Evolutionary conservation across 257 asterid genomes (phyloP), one percentile per base, ranked within the genome.

Genomic region (Eucommia ulmoides): DNA sequence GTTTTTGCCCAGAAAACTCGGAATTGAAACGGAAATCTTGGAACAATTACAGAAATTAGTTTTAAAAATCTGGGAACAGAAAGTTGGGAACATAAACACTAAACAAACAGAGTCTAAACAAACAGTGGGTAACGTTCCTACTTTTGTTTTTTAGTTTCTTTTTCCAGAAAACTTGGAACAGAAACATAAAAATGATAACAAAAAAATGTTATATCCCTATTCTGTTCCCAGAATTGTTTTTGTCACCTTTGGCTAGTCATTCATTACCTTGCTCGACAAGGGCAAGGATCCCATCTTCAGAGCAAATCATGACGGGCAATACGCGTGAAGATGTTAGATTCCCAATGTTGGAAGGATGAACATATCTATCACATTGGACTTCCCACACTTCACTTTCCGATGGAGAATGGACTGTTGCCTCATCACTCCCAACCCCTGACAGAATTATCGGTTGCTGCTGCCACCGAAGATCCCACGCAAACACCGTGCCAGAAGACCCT

Each of bases 401-500:
- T 44, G 76, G 67, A 20, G 87, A 60, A 67, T 73, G 65, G 26
- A 64, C 41, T 12, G 74, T 65, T 25, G 60, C 51, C 58, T 64
- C 78, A 51, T 61, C 55, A 26, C 48, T 58, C 57, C 69, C 82
- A 19, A 59, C 63, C 11, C 95, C 84, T 2, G 85, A 74, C 49
- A 88, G 75, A 45, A 80, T 35, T 67, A 78, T 53, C 21, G 94
- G 79, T 62, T 85, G 80, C 44, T 79, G 74, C 48, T 85, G 95
- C 71, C 73, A 67, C 50, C 97, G 96, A 50, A 69, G 82, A 59
- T 88, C 97, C 97, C 97, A 88, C 59, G 94, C 94, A 78, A 88
- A 88, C 49, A 88, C 79, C 41, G 75, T 77, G 64, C 97, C 96
- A 46, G 81, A 68, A 50, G 97, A 84, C 67, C 97, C 97, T 78